A percentile compares a stretch with the other conserved stretches of the same genome.
phyloP scores from a whole-genome alignment of 495 filamentous ascomycete species.

The Aspergillus kassunensis region DNA sequence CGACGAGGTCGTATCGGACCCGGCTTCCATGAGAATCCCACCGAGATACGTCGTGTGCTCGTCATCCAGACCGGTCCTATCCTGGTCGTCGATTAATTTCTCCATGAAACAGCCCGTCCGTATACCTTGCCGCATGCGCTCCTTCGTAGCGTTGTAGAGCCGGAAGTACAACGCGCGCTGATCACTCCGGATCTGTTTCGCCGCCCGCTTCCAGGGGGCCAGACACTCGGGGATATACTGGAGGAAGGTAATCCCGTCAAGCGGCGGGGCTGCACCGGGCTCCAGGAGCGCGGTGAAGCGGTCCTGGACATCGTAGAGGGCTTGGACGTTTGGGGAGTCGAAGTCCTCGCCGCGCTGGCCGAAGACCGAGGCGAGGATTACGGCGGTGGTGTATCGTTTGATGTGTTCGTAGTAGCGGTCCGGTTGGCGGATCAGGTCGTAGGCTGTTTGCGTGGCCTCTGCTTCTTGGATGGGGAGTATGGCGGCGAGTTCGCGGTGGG shows the following conservation, averaged over 20 bases:
- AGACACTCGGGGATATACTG: background rate
- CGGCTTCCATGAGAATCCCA: conserved; percentile 3
- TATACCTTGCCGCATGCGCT: background rate
- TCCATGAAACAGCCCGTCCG: conserved; percentile 3
- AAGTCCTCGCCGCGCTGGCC: background rate
- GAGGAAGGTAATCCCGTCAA: background rate
- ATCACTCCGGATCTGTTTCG: background rate
- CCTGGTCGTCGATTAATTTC: background rate
- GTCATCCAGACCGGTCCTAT: background rate
- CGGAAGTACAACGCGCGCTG: background rate
- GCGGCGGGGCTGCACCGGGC: background rate
- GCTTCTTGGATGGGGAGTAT: background rate
- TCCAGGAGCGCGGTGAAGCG: conserved; percentile 2
- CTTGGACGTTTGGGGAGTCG: background rate
- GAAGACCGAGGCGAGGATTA: conserved; percentile 1
- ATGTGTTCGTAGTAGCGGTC: conserved; percentile 1
- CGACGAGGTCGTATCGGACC: conserved; percentile 2
- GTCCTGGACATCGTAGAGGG: conserved; percentile 1
- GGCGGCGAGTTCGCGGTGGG: background rate
- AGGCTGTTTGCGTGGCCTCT: background rate
- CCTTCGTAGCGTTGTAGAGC: background rate
- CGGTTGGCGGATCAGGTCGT: background rate
- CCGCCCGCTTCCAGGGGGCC: background rate
- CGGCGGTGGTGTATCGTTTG: conserved; percentile 1
- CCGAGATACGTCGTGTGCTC: conserved; percentile 2